Evolutionary conservation across 2,329 filamentous ascomycete species (phyloP), one percentile per base, ranked within the genome.

Genomic region (Cladophialophora carrionii): DNA sequence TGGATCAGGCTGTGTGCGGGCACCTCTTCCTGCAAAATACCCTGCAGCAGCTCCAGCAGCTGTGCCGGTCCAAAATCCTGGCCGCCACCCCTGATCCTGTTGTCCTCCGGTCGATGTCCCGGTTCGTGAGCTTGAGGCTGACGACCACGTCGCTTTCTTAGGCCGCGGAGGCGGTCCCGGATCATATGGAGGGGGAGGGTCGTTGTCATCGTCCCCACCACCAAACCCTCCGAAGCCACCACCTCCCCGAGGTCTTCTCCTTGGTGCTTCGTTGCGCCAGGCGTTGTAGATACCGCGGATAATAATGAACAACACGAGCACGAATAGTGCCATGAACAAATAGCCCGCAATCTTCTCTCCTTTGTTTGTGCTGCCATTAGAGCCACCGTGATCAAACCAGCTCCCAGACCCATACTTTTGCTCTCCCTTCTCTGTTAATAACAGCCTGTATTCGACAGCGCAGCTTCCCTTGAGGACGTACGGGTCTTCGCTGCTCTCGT

Each of bases 401-500:
- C 75, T 52, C 73, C 79, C 51, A 75, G 77, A 59, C 1, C 89
- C 90, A 75, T 89, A 93, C 71, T 83, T 86, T 71, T 84, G 78
- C 78, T 93, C 87, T 2, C 95, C 95, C 67, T 84, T 81, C 10
- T 89, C 87, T 0, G 93, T 98, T 59, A 98, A 80, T 0, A 90
- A 77, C 6, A 98, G 78, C 14, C 89, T 84, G 77, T 98, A 98
- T 78, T 96, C 91, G 26, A 96, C 93, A 14, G 90, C 95, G 78
- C 94, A 98, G 76, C 90, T 95, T 24, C 95, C 95, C 73, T 90
- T 92, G 61, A 98, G 80, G n/a, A 98, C 85, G 76, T 92, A 96
- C 0, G 87, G 87, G 76, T 98, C 95, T 54, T 94, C 86, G 0
- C 88, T 78, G 14, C 81, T 83, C 64, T 85, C 81, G 78, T 96